Conservation (phyloP, 176 grass and related monocot species). For the sorghum (Sorghum bicolor) region DNA sequence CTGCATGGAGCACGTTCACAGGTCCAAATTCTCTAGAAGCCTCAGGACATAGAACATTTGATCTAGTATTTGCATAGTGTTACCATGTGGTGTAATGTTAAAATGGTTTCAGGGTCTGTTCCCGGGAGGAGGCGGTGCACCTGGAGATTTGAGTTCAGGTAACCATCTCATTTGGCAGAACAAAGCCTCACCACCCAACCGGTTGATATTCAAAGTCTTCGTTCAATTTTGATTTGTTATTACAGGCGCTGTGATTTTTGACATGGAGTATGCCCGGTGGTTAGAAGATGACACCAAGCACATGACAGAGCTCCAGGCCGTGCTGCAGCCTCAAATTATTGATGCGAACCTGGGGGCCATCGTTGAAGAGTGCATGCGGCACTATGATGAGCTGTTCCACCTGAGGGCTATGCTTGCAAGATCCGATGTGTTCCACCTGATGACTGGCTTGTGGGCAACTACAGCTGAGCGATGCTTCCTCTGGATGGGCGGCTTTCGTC, state of each 20-base stretch:
- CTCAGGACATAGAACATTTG: constrained; percentile 3
- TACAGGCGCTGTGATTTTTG: constrained; percentile 77
- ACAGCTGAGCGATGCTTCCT: constrained; percentile 82
- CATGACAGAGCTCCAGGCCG: constrained; percentile 46
- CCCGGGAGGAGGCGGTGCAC: constrained; percentile 53
- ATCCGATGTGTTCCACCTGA: constrained; percentile 79
- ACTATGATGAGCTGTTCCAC: constrained; percentile 79
- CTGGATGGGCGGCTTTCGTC: constrained; percentile 94
- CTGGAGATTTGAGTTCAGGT: constrained; percentile 69
- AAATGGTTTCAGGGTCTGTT: constrained; percentile 61
- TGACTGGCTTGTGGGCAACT: constrained; percentile 80
- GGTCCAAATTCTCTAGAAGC: constrained; percentile 45
- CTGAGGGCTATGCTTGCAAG: constrained; percentile 60
- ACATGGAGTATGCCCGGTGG: constrained; percentile 86
- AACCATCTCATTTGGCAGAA: constrained; percentile 20
- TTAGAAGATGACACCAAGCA: constrained; percentile 69
- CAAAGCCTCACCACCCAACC: neutral
- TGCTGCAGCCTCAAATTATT: constrained; percentile 57
- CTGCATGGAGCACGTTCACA: constrained; percentile 73
- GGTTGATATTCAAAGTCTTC: neutral
- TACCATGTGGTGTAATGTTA: neutral
- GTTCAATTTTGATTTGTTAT: neutral
- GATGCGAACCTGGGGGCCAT: constrained; percentile 53
- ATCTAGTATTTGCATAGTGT: neutral
- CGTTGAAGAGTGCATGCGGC: constrained; percentile 67